Percentiles rank a stretch among this genome's conserved stretches.
phyloP scores from a whole-genome alignment of 345 rosid genomes.

The Citrus unshiu region DNA sequence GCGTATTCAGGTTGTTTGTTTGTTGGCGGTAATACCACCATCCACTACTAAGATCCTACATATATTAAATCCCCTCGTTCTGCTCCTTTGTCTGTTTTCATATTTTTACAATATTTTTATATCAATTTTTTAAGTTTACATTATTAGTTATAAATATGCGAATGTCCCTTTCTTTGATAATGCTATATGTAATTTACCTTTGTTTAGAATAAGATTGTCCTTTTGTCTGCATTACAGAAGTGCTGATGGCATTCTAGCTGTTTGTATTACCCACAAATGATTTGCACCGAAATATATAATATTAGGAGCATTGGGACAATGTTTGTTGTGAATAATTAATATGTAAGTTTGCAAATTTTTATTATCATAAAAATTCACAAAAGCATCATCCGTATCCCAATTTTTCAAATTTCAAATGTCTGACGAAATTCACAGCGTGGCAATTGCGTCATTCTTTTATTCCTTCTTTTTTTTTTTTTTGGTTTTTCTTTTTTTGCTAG shows the following conservation, averaged over 20 bases:
- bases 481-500: neutral
- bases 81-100: constrained; percentile 13
- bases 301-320: constrained; percentile 4
- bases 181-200: constrained; percentile 21
- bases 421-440: neutral
- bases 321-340: constrained; percentile 6
- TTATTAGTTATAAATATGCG: neutral
- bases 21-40: constrained; percentile 12
- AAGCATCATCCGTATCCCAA: neutral
- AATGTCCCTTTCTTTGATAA: constrained; percentile 28
- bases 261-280: constrained; percentile 16
- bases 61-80: neutral
- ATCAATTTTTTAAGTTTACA: neutral
- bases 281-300: constrained; percentile 14
- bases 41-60: constrained; percentile 10
- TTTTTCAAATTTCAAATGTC: neutral
- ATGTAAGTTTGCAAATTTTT: neutral
- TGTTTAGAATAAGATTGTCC: constrained; percentile 25
- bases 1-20: constrained; percentile 21
- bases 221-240: constrained; percentile 32
- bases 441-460: neutral
- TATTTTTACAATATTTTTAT: neutral
- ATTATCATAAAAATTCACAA: neutral
- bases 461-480: neutral
- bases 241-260: constrained; percentile 18